Evolutionary conservation across 257 asterid genomes (phyloP).

Genomic region (Fraxinus quadrangulata): DNA sequence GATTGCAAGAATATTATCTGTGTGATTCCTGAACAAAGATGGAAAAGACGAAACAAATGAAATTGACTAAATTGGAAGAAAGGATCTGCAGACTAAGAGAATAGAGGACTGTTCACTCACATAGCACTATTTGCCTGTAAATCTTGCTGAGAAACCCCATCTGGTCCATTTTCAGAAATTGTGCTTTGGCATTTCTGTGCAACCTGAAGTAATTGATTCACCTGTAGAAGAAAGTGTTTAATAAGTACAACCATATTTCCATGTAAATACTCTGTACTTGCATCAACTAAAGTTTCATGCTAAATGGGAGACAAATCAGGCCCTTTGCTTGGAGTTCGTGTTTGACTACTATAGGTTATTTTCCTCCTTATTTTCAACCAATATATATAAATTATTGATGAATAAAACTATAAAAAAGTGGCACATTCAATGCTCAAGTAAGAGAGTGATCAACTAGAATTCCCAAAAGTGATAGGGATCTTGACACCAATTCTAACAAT

Average conservation of each 20-base stretch:
- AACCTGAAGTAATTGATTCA: constrained; percentile 82
- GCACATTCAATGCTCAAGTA: too few species aligned
- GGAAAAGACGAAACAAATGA: not conserved
- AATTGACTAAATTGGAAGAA: not conserved
- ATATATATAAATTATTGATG: too few species aligned
- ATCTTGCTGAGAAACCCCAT: constrained; percentile 83
- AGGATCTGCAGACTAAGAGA: not conserved
- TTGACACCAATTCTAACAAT: not conserved
- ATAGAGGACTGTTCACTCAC: constrained; percentile 47
- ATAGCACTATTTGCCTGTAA: constrained; percentile 82
- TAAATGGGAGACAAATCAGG: not conserved
- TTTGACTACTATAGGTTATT: too few species aligned
- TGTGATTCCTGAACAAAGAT: too few species aligned
- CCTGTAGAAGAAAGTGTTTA: constrained; percentile 49
- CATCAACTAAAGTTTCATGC: constrained; percentile 11
- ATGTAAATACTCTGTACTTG: not conserved
- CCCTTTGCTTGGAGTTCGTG: too few species aligned
- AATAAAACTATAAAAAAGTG: too few species aligned
- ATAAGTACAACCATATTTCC: constrained; percentile 11
- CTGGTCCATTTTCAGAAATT: constrained; percentile 80
- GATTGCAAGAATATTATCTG: not conserved
- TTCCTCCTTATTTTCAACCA: too few species aligned
- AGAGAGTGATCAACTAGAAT: not conserved
- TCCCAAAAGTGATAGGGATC: not conserved
- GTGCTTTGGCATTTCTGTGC: constrained; percentile 96